Evolutionary conservation across 768 basidiomycete genomes (phyloP), one percentile per base, ranked within the genome.

Genomic region (Hypholoma fasciculare): DNA sequence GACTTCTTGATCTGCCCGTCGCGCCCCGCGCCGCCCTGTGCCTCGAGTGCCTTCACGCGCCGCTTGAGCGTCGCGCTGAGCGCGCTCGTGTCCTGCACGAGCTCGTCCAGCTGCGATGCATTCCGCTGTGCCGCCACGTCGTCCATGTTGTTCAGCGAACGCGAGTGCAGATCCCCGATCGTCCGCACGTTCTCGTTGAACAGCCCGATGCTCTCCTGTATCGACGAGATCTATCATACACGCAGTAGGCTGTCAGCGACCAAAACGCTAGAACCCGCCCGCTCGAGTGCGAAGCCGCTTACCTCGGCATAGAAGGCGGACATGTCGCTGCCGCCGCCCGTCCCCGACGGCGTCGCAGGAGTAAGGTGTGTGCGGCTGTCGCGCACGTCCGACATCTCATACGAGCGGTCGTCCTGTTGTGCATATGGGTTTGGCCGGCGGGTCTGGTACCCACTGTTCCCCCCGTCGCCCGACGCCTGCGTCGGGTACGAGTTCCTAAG

Each of bases 1-100:
- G 91, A 87, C 69, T 85, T 89, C 61, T 90, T 86, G 61, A 90
- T 85, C 65, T 89, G 83, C 19, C 82, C 87, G 60, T 89, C 87
- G 55, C 86, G 86, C 27, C 84, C 79, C n/a, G 82, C 74, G 14
- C 82, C 83, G 23, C 85, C 82, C 66, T 86, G 84, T 38, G 82
- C 77, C 69, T 91, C 87, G 61, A 94, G 67, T 0, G 83, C 80
- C 69, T 92, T 86, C 66, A 94, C 82, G 49, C 89, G 81, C 17
- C 78, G 78, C 74, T 94, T 94, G 57, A 94, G 76, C 4, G 79
- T 80, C 14, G 79, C 74, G 62, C 89, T 89, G 30, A 93, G 72
- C 5, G 82, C 80, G 57, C 90, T 86, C 1, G 92, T 93, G 55
- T 91, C 84, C 34, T 77, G 78, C 7, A 92, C 80, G 27, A 94